Conservation (phyloP, 805 yeast species). For the Candida alai region DNA sequence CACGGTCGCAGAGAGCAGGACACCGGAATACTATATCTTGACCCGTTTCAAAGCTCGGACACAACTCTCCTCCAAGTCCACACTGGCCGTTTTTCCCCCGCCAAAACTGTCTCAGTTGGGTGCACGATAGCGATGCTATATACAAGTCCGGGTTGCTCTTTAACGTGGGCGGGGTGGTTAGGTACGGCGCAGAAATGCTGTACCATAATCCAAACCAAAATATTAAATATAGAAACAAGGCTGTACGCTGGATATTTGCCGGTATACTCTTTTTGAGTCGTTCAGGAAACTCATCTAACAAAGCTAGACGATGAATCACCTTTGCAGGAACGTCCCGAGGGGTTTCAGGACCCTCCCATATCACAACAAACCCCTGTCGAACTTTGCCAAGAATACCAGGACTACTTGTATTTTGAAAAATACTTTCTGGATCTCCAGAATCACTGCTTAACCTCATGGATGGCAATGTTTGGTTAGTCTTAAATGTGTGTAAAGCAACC, state of each 20-base stretch:
- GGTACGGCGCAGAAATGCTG: conserved; percentile 42
- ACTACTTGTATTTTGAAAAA: too few species aligned
- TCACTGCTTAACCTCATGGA: too few species aligned
- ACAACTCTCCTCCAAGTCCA: conserved; percentile 65
- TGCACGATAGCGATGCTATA: conserved; percentile 48
- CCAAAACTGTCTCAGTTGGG: conserved; percentile 54
- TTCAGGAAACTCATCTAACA: conserved; percentile 41
- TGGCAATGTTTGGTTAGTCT: too few species aligned
- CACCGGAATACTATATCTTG: conserved; percentile 60
- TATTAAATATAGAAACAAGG: conserved; percentile 36
- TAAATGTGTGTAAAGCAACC: too few species aligned
- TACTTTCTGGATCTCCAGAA: too few species aligned
- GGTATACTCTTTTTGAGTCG: conserved; percentile 28
- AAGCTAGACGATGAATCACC: conserved; percentile 18
- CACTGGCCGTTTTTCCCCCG: conserved; percentile 70
- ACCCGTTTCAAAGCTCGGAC: conserved; percentile 39
- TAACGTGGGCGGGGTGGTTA: conserved; percentile 37
- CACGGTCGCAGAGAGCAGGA: conserved; percentile 82
- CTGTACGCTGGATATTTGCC: conserved; percentile 19
- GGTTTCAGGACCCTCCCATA: conserved; percentile 56
- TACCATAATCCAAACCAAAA: conserved; percentile 45
- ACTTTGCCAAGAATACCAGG: too few species aligned
- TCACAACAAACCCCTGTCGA: too few species aligned
- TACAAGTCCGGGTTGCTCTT: conserved; percentile 17
- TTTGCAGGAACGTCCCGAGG: conserved; percentile 48